A percentile compares a stretch with the other conserved stretches of the same genome.
Evolutionary conservation across 2,329 filamentous ascomycete species (phyloP).

Genomic region (Diaporthe sp.): DNA sequence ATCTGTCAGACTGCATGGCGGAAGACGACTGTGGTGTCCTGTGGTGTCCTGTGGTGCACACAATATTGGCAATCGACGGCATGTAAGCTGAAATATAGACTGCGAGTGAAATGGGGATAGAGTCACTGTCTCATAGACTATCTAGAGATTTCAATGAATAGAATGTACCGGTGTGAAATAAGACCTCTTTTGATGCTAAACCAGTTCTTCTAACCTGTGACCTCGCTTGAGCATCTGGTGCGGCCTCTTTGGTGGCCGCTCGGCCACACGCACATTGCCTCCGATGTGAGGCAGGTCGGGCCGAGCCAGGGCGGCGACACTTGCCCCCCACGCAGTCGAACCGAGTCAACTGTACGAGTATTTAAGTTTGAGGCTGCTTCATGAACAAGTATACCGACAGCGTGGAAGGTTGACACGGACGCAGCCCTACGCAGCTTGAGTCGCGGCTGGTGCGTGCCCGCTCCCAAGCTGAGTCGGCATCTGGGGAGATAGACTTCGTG

Average conservation of each 20-base stretch:
- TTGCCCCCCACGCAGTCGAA: neutral
- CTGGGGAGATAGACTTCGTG: neutral
- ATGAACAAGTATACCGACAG: constrained; percentile 4
- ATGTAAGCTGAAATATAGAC: neutral
- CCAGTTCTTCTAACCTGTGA: neutral
- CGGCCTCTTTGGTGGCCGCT: neutral
- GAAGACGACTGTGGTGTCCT: neutral
- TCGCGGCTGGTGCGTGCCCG: neutral
- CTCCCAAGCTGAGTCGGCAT: neutral
- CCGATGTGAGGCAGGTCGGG: neutral
- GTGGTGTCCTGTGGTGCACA: neutral
- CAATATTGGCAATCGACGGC: neutral
- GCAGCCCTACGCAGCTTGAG: constrained; percentile 19
- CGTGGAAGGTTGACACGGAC: constrained; percentile 17
- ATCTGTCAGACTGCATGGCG: neutral
- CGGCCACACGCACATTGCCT: neutral
- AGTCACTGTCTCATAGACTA: neutral
- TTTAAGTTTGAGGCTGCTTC: neutral
- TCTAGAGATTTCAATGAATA: neutral
- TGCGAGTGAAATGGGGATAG: no score
- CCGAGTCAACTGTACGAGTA: neutral
- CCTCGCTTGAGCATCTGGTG: neutral
- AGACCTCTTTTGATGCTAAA: neutral
- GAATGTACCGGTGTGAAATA: neutral
- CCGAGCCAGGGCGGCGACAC: neutral